Evolutionary conservation across 257 asterid species (phyloP).

Genomic region (Asclepias syriaca): DNA sequence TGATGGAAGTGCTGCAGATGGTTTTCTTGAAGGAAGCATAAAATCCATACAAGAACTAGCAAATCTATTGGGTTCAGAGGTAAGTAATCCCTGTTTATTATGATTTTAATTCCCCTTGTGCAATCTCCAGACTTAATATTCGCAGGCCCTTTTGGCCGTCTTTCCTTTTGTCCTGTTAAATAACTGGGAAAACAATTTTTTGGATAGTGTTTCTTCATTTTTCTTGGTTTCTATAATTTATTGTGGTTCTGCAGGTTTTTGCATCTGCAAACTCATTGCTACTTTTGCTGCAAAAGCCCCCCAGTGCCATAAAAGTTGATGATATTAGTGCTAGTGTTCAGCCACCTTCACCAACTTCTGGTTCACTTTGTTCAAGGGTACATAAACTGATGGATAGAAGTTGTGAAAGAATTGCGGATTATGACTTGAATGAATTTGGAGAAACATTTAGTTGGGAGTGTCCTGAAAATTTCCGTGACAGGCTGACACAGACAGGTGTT

Average conservation of each 20-base stretch:
- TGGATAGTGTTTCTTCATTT: constrained; percentile 1
- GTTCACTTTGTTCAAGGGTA: constrained; percentile 47
- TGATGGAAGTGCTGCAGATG: constrained; percentile 28
- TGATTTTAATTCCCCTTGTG: constrained; percentile 11
- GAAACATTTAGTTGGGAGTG: constrained; percentile 81
- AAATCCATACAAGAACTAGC: constrained; percentile 55
- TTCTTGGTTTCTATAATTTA: constrained; percentile 7
- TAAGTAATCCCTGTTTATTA: constrained; percentile 24
- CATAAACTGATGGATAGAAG: constrained; percentile 43
- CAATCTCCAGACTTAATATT: constrained; percentile 3
- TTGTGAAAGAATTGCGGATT: constrained; percentile 47
- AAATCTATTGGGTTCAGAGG: constrained; percentile 38
- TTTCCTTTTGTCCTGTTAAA: neutral
- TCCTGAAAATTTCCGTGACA: constrained; percentile 83
- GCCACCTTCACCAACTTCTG: constrained; percentile 28
- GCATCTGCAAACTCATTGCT: constrained; percentile 44
- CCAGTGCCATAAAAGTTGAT: constrained; percentile 41
- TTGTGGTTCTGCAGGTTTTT: constrained; percentile 47
- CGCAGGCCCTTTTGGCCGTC: neutral
- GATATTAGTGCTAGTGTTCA: constrained; percentile 30
- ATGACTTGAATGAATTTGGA: constrained; percentile 46
- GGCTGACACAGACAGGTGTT: constrained; percentile 59
- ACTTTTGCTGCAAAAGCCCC: constrained; percentile 51
- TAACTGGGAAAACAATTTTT: neutral
- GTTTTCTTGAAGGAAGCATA: constrained; percentile 45